Conservation (phyloP, 106 monocot genomes). For the Acanthochlamys bracteata region DNA sequence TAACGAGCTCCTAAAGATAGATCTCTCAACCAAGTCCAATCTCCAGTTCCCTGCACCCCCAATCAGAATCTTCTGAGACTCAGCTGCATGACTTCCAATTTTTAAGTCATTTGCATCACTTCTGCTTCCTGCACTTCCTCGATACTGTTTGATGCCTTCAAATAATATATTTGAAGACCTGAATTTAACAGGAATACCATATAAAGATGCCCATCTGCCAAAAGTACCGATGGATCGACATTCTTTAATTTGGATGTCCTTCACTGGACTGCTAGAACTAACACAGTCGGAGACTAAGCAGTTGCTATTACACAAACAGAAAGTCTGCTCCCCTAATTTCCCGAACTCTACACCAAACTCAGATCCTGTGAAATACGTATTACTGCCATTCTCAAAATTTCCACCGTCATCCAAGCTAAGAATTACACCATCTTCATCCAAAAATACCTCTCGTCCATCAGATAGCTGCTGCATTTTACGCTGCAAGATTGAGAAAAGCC, state of each 20-base stretch:
- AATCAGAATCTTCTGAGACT: slow-evolving; percentile 9
- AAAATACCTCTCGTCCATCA: not conserved
- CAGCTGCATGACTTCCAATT: slow-evolving; percentile 9
- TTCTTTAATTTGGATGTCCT: not conserved
- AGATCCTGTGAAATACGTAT: not conserved
- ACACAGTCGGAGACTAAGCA: not conserved
- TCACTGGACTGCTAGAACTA: not conserved
- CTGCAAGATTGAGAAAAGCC: no score
- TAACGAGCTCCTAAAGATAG: slow-evolving; percentile 15
- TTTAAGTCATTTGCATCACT: slow-evolving; percentile 13
- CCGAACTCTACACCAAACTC: slow-evolving; percentile 12
- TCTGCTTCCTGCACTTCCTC: slow-evolving; percentile 20
- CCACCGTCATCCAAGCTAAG: not conserved
- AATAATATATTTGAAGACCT: slow-evolving; percentile 15
- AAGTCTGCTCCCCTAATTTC: slow-evolving; percentile 13
- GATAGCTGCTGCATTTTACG: not conserved
- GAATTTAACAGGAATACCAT: slow-evolving; percentile 16
- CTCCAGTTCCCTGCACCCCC: slow-evolving; percentile 24
- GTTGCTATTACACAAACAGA: slow-evolving; percentile 14
- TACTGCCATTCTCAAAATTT: slow-evolving; percentile 3
- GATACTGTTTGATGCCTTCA: slow-evolving; percentile 20
- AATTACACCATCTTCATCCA: not conserved
- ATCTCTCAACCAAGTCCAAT: slow-evolving; percentile 13
- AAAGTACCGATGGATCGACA: slow-evolving; percentile 14
- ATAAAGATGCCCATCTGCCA: slow-evolving; percentile 7